Base-by-base conservation (phyloP, 2,329 filamentous ascomycete genomes). In the Stylonectria norvegica region DNA sequence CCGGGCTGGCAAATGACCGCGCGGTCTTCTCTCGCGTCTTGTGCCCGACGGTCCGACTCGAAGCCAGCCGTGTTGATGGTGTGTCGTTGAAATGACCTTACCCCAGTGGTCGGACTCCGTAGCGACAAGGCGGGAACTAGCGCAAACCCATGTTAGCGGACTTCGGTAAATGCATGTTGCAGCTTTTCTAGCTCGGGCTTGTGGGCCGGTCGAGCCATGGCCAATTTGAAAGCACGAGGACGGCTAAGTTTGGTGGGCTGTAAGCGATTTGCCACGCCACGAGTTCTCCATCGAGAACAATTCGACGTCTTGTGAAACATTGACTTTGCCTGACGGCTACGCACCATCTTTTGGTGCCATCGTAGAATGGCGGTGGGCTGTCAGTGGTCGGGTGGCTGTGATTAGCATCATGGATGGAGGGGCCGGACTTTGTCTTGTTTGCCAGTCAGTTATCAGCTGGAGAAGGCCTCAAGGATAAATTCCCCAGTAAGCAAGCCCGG, bases 151-250 rank as follows among this genome's bases (percentile, higher is more conserved):
- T 7, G 40, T 50, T 54, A 55, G 50, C 43, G 39, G 45, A 35
- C 52, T 50, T 56, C 57, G 43, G 44, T 63, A 61, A 30, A 51
- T 59, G 53, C 60, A 62, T 62, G 36, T 31, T 28, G 35, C 43
- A 38, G 32, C 7, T 8, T 16, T 19, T 18, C 30, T 19, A 16
- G 19, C 15, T 17, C 30, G 30, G 50, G 43, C 25, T 14, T 17
- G 36, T 28, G 34, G 30, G 27, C 34, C 37, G 37, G 40, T 15
- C 38, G 38, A 29, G 42, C 29, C 28, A 41, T 34, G 34, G 34
- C 8, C 28, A 36, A 29, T 34, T 34, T n/a, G 33, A 15, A 35
- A 30, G 32, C 36, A 39, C 35, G 27, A 38, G 33, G 32, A 18
- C 31, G 16, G 12, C 12, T 25, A 12, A 25, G 22, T 25, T 33